Evolutionary conservation across 768 basidiomycete genomes (phyloP), one percentile per base, ranked within the genome.

Genomic region (Leccinum longicurvipes): DNA sequence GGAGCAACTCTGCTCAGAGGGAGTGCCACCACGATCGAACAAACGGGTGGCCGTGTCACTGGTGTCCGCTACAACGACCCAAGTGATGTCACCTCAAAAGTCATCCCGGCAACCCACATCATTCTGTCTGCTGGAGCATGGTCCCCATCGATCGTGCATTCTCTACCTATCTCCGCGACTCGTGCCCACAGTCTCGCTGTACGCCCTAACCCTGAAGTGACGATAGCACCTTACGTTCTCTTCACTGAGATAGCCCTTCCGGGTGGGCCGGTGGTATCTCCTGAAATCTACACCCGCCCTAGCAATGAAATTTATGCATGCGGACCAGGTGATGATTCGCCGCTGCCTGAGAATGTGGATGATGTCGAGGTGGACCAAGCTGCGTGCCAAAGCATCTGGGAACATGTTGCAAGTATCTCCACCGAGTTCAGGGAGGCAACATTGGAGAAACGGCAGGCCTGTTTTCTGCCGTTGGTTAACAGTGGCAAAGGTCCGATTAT

Each of bases 41-140:
- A 77, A 61, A 69, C 70, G 47, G 60, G 69, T 46, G 66, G 74
- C 5, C 69, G 60, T 50, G 81, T 85, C 12, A 76, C 73, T 6
- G 80, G 82, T 11, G 80, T 89, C 42, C 66, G 67, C 19, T 76
- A 74, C 64, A 54, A 50, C n/a, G 69, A 69, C 23, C 55, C 55
- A 15, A 52, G 57, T 2, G 67, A 61, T 12, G 55, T 60, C 49
- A 59, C 64, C 24, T 60, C 58, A 6, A 67, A 67, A 54, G 70
- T 70, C n/a, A 63, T 87, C 17, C 68, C 77, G 0, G 86, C 87
- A 15, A 86, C 87, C 10, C 78, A 86, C 53, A 82, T 93, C 58
- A 75, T 96, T 39, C 69, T 97, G 49, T 80, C 85, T 39, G 89
- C 89, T n/a, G 93, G 93, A 24, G 88, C 91, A 15, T 97, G 93